Evolutionary conservation across 163 green algal genomes (phyloP).

Genomic region (Smithsoniella earleae): DNA sequence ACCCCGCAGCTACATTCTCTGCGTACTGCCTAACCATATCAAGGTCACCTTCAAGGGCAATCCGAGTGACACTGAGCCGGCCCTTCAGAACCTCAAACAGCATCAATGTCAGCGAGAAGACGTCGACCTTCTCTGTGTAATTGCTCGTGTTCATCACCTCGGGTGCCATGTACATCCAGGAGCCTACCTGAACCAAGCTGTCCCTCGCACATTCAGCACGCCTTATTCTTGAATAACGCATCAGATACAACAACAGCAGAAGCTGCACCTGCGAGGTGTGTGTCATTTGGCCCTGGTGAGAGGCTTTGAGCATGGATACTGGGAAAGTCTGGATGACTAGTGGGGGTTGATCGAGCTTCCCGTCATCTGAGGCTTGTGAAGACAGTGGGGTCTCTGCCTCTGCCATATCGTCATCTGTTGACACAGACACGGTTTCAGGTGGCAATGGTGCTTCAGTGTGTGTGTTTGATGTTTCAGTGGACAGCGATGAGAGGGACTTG

Average conservation of each 20-base stretch:
- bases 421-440: no score
- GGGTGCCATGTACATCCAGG: slow-evolving; percentile 36
- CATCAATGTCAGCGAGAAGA: slow-evolving; percentile 33
- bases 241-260: no score
- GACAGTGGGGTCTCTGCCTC: no score
- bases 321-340: not conserved
- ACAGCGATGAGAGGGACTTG: no score
- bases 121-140: slow-evolving; percentile 37
- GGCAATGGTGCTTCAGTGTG: no score
- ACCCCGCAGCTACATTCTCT: slow-evolving; percentile 30
- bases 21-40: slow-evolving; percentile 35
- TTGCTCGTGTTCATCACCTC: slow-evolving; percentile 32
- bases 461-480: no score
- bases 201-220: not conserved
- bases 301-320: not conserved
- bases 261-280: no score
- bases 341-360: not conserved
- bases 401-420: no score
- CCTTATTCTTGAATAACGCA: no score
- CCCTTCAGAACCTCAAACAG: slow-evolving; percentile 34
- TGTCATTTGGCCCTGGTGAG: not conserved
- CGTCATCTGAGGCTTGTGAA: no score
- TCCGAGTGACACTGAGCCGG: slow-evolving; percentile 36
- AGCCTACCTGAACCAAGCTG: slow-evolving; percentile 32
- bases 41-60: slow-evolving; percentile 33